These are phyloP conservation scores for Cytospora piceae DNA, from an alignment of 2,329 filamentous ascomycete genomes.

Conservation along the genomic window DNA sequence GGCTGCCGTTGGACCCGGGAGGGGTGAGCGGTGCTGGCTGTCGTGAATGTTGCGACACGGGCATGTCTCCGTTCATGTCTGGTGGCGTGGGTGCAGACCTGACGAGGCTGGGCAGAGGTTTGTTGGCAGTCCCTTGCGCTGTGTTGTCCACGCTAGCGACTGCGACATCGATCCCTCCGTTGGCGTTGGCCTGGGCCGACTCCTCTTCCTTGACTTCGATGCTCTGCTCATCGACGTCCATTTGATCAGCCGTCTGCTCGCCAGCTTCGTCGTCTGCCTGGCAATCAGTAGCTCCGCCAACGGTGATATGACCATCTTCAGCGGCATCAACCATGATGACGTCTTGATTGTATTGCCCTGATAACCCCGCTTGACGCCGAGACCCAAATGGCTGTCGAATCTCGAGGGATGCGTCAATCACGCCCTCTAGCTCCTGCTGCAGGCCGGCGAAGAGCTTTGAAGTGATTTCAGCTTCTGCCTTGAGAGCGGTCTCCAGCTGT, in stretches of 20 bases:
- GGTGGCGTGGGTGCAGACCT: slow-evolving; percentile 50
- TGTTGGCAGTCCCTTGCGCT: slow-evolving; percentile 31
- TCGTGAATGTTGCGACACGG: slow-evolving; percentile 37
- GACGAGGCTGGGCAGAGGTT: slow-evolving; percentile 37
- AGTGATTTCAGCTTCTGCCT: slow-evolving; percentile 80
- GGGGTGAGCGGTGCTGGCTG: slow-evolving; percentile 63
- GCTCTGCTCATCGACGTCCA: slow-evolving; percentile 35
- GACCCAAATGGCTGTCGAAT: slow-evolving; percentile 48
- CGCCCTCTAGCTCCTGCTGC: slow-evolving; percentile 72
- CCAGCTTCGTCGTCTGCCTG: slow-evolving; percentile 36
- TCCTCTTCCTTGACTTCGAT: slow-evolving; percentile 42
- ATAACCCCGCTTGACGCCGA: slow-evolving; percentile 41
- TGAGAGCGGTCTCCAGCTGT: slow-evolving; percentile 73
- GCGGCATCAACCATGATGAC: slow-evolving; percentile 57
- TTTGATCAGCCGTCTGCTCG: slow-evolving; percentile 34
- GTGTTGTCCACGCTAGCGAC: slow-evolving; percentile 36
- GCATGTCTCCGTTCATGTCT: slow-evolving; percentile 51
- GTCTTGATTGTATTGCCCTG: slow-evolving; percentile 48
- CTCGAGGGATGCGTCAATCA: slow-evolving; percentile 71
- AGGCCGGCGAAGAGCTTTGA: slow-evolving; percentile 71
- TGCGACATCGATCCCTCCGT: slow-evolving; percentile 37
- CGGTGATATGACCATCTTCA: slow-evolving; percentile 52
- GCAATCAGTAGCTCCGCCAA: slow-evolving; percentile 44
- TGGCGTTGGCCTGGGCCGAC: slow-evolving; percentile 36
- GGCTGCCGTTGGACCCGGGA: slow-evolving; percentile 65